Evolutionary conservation across 768 basidiomycete species (phyloP), one percentile per base, ranked within the genome.

Genomic region (Kwoniella botswanensis): DNA sequence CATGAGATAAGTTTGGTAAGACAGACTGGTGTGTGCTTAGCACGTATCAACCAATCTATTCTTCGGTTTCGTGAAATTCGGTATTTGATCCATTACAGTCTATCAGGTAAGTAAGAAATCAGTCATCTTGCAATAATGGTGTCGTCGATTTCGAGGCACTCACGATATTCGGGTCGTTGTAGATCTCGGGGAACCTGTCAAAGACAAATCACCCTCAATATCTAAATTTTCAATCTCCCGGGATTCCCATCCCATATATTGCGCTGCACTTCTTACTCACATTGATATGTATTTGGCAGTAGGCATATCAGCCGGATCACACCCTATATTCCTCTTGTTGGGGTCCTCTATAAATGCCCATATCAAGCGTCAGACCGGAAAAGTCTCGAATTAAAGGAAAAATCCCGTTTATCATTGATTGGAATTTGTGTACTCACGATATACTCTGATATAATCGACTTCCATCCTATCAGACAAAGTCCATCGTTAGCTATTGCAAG

Each of bases 371-470:
- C 42, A 44, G 22, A 52, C 26, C n/a, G 42, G n/a, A 29, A 43
- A 3, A 12, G 12, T 29, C 35, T 17, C 22, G 58, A 24, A 7
- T 24, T 13, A 17, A 18, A 4, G 42, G 29, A 42, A 44, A 5
- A 46, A 63, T 46, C 17, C 12, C 44, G 6, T 17, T 46, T 46
- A 11, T 11, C 11, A 17, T 17, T 46, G 44, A 17, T 1, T 46
- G 44, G 17, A 17, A 22, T 35, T 29, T 43, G 24, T n/a, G 42
- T 6, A 77, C 79, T 70, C 60, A 81, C 80, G 95, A 83, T 97
- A 98, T 9, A 98, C 92, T 24, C 95, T 89, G 65, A 98, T 89
- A 85, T 91, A 97, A 80, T 97, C 93, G 53, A 96, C 86, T 59
- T 85, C 86, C 92, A 97, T 90, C 74, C 89, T 88, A 53, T 35